A percentile compares a stretch with the other conserved stretches of the same genome.
These are phyloP conservation scores for Aspergillus sp. DNA, from an alignment of 2,329 filamentous ascomycete species.

Conservation along the genomic window DNA sequence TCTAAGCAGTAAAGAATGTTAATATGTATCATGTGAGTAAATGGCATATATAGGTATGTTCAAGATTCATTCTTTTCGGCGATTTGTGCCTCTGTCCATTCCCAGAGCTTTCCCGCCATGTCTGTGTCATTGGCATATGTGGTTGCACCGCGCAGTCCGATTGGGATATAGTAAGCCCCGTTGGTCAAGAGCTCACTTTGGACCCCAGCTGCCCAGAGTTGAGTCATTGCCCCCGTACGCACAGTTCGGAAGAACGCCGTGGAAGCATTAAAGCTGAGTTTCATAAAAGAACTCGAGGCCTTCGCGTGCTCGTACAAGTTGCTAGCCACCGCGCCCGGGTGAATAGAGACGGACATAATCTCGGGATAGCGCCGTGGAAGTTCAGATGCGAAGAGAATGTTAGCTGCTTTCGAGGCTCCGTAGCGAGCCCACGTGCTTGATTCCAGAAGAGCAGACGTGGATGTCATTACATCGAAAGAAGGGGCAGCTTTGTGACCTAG, in stretches of 20 bases:
- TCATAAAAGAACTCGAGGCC: constrained; percentile 17
- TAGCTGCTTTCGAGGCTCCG: constrained; percentile 48
- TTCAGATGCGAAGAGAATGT: constrained; percentile 44
- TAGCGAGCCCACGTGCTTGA: constrained; percentile 44
- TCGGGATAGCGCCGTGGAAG: constrained; percentile 41
- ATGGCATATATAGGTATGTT: neutral
- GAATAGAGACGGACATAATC: constrained; percentile 43
- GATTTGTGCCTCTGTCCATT: constrained; percentile 39
- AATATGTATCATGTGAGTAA: too few relatives aligned
- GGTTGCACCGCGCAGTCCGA: constrained; percentile 30
- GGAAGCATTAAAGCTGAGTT: constrained; percentile 13
- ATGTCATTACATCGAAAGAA: constrained; percentile 31
- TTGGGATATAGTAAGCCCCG: constrained; percentile 39
- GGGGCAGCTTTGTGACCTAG: constrained; percentile 31
- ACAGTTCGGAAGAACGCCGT: constrained; percentile 25
- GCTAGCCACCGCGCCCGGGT: constrained; percentile 45
- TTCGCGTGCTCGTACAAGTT: constrained; percentile 33
- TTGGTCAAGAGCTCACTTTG: constrained; percentile 27
- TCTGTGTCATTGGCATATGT: constrained; percentile 25
- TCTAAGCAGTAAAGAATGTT: too few relatives aligned
- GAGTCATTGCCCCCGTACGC: constrained; percentile 34
- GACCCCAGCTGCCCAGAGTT: constrained; percentile 37
- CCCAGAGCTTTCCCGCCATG: constrained; percentile 35
- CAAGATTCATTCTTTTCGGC: constrained; percentile 9
- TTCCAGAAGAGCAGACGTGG: constrained; percentile 27